phyloP scores from a whole-genome alignment of 305 asterid genomes.

The Fraxinus floribunda region DNA sequence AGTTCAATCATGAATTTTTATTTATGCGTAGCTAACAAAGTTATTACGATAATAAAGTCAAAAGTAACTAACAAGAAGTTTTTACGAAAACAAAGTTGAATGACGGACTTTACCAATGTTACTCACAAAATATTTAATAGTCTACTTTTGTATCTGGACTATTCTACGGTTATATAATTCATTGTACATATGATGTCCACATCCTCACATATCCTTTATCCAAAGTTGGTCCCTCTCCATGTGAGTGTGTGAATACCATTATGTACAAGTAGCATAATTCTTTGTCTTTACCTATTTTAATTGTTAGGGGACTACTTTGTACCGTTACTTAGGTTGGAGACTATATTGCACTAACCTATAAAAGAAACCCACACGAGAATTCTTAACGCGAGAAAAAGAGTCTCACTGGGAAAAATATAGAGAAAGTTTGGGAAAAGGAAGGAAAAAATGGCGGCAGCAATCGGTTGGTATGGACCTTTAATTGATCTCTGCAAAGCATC shows the following conservation, averaged over 20 bases:
- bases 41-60: background rate
- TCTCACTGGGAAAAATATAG: background rate
- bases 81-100: background rate
- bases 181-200: too few relatives aligned
- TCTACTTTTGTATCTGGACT: background rate
- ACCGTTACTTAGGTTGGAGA: background rate
- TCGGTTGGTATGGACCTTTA: constrained; percentile 75
- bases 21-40: too few relatives aligned
- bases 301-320: background rate
- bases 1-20: too few relatives aligned
- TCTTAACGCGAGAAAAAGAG: background rate
- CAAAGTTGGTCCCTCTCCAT: too few relatives aligned
- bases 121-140: background rate
- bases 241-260: too few relatives aligned
- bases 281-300: background rate
- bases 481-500: constrained; percentile 57
- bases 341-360: background rate
- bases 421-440: background rate
- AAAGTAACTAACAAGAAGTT: background rate
- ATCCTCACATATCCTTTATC: too few relatives aligned
- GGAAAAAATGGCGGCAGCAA: constrained; percentile 46
- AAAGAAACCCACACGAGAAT: background rate
- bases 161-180: too few relatives aligned
- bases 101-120: background rate
- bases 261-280: too few relatives aligned